Evolutionary conservation across 805 yeast species (phyloP).

Genomic region (Limtongia smithiae): DNA sequence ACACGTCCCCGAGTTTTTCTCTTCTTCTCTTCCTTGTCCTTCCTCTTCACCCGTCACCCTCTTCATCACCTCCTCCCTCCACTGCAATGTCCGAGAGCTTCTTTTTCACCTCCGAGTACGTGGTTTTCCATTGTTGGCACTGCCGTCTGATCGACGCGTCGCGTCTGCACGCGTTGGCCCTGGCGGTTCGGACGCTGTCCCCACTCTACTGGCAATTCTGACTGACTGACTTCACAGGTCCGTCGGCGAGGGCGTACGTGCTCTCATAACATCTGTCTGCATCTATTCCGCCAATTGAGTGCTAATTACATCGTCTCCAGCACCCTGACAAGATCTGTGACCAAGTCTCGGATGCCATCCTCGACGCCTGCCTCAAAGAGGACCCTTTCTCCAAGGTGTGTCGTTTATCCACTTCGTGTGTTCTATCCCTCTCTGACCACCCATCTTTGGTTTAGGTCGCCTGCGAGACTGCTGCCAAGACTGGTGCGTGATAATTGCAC

Average conservation of each 20-base stretch:
- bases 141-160: too few species aligned
- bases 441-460: constrained; percentile 55
- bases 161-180: background rate
- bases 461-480: constrained; percentile 98
- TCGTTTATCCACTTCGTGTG: background rate
- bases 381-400: constrained; percentile 85
- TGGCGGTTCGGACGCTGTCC: too few species aligned
- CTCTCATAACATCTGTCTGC: background rate
- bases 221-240: too few species aligned
- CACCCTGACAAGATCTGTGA: constrained; percentile 69
- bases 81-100: constrained; percentile 43
- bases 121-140: too few species aligned
- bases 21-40: background rate
- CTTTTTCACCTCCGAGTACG: constrained; percentile 60
- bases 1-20: background rate
- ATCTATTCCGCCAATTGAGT: background rate
- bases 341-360: constrained; percentile 96
- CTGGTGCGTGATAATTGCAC: constrained; percentile 52
- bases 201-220: too few species aligned
- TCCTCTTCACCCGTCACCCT: background rate
- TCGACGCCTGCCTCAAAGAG: constrained; percentile 92
- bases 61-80: background rate
- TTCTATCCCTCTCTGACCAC: background rate
- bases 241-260: constrained; percentile 57
- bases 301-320: constrained; percentile 8